These are phyloP conservation scores for Astrothelium macrocarpum DNA, from an alignment of 495 filamentous ascomycete genomes.

Conservation along the genomic window DNA sequence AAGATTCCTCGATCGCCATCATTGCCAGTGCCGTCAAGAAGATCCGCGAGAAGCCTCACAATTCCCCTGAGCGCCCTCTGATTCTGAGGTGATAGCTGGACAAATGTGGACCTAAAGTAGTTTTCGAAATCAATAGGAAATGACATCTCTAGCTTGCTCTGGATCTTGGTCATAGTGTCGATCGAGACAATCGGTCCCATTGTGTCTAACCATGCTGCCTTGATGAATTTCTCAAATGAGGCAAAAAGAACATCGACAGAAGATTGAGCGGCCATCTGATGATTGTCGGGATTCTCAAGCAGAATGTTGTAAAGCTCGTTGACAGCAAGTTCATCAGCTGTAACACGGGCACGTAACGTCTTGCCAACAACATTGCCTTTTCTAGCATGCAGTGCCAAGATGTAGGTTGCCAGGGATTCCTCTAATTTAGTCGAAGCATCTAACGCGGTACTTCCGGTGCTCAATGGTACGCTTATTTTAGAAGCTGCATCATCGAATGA, in stretches of 20 bases:
- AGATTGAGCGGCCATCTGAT: slow-evolving; percentile 63
- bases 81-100: slow-evolving; percentile 84
- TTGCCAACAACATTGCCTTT: slow-evolving; percentile 79
- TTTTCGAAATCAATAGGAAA: slow-evolving; percentile 74
- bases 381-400: slow-evolving; percentile 68
- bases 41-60: slow-evolving; percentile 73
- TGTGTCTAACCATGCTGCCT: slow-evolving; percentile 76
- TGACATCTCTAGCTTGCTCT: slow-evolving; percentile 61
- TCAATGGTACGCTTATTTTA: slow-evolving; percentile 2
- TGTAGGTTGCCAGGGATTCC: slow-evolving; percentile 75
- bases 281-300: slow-evolving; percentile 65
- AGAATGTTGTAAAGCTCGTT: slow-evolving; percentile 89
- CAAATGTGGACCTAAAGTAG: slow-evolving; percentile 64
- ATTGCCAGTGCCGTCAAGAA: slow-evolving; percentile 88
- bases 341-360: slow-evolving; percentile 56
- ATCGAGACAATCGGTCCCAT: slow-evolving; percentile 72
- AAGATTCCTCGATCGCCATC: slow-evolving; percentile 86
- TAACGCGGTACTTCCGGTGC: slow-evolving; percentile 8
- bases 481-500: slow-evolving; percentile 9
- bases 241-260: slow-evolving; percentile 84
- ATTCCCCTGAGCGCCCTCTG: slow-evolving; percentile 76
- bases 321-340: slow-evolving; percentile 65
- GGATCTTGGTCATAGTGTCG: slow-evolving; percentile 56
- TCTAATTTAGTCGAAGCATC: slow-evolving; percentile 63
- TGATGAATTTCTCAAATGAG: slow-evolving; percentile 89